Percentiles rank a stretch among this genome's conserved stretches.
Conservation (phyloP, 179 eudicot genomes). For the Heliamphora pulchella region DNA sequence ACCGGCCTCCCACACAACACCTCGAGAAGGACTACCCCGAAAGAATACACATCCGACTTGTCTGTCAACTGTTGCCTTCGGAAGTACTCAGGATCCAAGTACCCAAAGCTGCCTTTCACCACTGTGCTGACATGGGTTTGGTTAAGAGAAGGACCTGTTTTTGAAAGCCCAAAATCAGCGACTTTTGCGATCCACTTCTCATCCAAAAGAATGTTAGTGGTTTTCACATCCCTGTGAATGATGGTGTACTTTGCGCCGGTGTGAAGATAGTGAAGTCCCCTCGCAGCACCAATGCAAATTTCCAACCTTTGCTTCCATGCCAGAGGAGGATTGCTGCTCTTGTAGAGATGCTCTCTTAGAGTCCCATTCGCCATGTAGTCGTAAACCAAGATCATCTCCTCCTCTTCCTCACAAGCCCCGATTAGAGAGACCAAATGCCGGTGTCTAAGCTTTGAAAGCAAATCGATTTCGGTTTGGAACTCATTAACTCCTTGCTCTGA, state of each 20-base stretch:
- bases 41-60: conserved; percentile 27
- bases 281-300: conserved; percentile 36
- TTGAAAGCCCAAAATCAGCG: conserved; percentile 38
- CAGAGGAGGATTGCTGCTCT: conserved; percentile 16
- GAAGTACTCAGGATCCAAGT: conserved; percentile 15
- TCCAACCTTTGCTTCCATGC: conserved; percentile 33
- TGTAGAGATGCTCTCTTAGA: conserved; percentile 33
- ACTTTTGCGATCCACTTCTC: conserved; percentile 17
- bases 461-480: conserved; percentile 36
- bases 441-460: conserved; percentile 39
- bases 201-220: conserved; percentile 14
- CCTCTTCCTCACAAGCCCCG: conserved; percentile 34
- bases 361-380: conserved; percentile 42
- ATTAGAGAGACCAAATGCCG: conserved; percentile 35
- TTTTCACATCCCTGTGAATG: conserved; percentile 14
- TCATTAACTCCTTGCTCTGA: conserved; percentile 38
- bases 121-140: conserved; percentile 37
- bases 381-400: conserved; percentile 39
- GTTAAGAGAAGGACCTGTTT: conserved; percentile 24
- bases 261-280: conserved; percentile 38
- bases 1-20: conserved; percentile 33
- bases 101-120: conserved; percentile 19
- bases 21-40: conserved; percentile 33
- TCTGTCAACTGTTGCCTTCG: conserved; percentile 13
- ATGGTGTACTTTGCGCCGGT: conserved; percentile 10